Conservation (phyloP, 306 rosid genomes). For the Glycyrrhiza uralensis region DNA sequence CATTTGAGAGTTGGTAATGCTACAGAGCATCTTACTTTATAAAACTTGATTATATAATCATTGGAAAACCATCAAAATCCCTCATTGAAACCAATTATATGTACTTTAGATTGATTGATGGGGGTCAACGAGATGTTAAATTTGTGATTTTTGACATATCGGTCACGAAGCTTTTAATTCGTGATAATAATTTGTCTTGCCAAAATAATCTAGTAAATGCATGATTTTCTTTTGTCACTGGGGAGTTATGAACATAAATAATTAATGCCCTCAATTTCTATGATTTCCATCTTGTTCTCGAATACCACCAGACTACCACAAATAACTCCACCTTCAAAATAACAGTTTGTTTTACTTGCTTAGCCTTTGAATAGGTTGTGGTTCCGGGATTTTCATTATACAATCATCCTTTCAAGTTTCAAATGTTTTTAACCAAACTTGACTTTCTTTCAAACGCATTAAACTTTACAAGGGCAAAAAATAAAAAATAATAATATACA, state of each 20-base stretch:
- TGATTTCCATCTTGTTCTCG: background rate
- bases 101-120: background rate
- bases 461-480: too few species aligned
- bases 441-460: too few species aligned
- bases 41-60: conserved; percentile 22
- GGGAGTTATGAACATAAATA: background rate
- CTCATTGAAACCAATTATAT: background rate
- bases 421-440: too few species aligned
- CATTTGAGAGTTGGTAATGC: conserved; percentile 47
- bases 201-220: background rate
- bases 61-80: conserved; percentile 6
- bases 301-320: background rate
- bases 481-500: too few species aligned
- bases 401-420: background rate
- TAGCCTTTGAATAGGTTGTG: background rate
- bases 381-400: background rate
- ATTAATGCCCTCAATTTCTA: background rate
- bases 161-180: background rate
- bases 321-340: background rate
- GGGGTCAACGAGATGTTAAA: conserved; percentile 25
- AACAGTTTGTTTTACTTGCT: background rate
- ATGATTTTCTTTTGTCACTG: background rate
- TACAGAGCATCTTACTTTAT: conserved; percentile 14
- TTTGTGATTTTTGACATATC: background rate
- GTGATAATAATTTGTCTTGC: background rate